Evolutionary conservation across 1,284 basidiomycete species (phyloP).

Genomic region (Fistulina hepatica): DNA sequence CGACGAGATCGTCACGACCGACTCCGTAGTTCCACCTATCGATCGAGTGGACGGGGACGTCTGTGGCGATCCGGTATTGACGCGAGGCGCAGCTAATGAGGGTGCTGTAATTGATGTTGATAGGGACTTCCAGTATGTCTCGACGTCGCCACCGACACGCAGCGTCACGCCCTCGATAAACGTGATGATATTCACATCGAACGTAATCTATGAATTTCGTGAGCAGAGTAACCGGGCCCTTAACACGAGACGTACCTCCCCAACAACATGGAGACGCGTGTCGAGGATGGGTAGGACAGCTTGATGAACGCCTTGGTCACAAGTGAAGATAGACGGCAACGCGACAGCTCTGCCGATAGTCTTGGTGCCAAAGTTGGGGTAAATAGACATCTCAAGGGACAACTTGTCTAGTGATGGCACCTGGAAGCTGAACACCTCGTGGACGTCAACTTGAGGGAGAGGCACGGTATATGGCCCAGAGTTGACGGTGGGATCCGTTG

Average conservation of each 20-base stretch:
- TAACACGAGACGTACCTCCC: constrained; percentile 53
- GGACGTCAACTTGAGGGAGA: constrained; percentile 62
- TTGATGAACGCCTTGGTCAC: constrained; percentile 24
- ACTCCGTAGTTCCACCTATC: too few species aligned
- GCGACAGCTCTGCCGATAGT: constrained; percentile 92
- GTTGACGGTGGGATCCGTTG: constrained; percentile 28
- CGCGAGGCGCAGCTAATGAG: constrained; percentile 21
- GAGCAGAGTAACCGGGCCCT: constrained; percentile 7
- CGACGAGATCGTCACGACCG: constrained; percentile 66
- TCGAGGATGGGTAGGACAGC: constrained; percentile 84
- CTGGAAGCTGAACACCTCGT: constrained; percentile 87
- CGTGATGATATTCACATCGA: constrained; percentile 81
- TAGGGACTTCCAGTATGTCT: constrained; percentile 96
- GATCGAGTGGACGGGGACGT: constrained; percentile 63
- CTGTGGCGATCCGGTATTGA: constrained; percentile 42
- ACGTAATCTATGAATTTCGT: constrained; percentile 53
- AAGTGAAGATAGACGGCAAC: constrained; percentile 60
- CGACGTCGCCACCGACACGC: constrained; percentile 91
- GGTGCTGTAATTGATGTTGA: constrained; percentile 26
- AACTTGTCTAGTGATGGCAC: constrained; percentile 64
- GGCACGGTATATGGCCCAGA: constrained; percentile 58
- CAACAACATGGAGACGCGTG: constrained; percentile 87
- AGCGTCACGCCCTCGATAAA: constrained; percentile 91
- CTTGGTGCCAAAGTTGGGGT: constrained; percentile 98
- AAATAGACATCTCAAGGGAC: constrained; percentile 87